Evolutionary conservation across 2,329 filamentous ascomycete genomes (phyloP).

Genomic region (Verticillium tricorpus): DNA sequence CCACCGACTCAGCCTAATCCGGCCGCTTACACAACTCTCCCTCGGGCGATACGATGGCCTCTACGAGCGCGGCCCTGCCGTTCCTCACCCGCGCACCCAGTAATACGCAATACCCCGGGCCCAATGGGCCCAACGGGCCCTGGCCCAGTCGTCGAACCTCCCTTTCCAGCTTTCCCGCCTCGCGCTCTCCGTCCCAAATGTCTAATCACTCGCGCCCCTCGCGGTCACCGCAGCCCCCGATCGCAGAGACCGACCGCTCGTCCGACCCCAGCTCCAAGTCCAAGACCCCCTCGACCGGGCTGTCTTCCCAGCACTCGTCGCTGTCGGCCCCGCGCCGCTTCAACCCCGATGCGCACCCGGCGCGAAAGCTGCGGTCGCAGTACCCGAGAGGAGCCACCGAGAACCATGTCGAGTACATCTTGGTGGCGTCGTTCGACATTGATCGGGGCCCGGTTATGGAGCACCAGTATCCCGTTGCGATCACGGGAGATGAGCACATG

Average conservation of each 20-base stretch:
- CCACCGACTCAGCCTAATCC: background rate
- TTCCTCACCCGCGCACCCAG: slow-evolving; percentile 33
- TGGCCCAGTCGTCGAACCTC: slow-evolving; percentile 45
- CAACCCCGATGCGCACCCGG: slow-evolving; percentile 45
- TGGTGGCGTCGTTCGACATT: slow-evolving; percentile 96
- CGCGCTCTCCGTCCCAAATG: slow-evolving; percentile 54
- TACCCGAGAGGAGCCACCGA: slow-evolving; percentile 71
- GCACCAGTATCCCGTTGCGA: slow-evolving; percentile 91
- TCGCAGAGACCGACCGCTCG: slow-evolving; percentile 48
- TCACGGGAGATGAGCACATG: slow-evolving; percentile 97
- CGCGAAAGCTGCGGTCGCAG: slow-evolving; percentile 63
- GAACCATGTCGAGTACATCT: slow-evolving; percentile 97
- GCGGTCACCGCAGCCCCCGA: slow-evolving; percentile 49
- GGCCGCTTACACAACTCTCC: background rate
- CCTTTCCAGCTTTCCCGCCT: slow-evolving; percentile 60
- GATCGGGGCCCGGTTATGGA: slow-evolving; percentile 97
- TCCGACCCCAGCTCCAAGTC: slow-evolving; percentile 57
- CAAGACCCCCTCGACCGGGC: slow-evolving; percentile 53
- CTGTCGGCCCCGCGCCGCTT: slow-evolving; percentile 47
- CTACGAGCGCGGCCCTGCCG: slow-evolving; percentile 34
- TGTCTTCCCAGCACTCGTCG: slow-evolving; percentile 57
- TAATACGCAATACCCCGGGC: slow-evolving; percentile 18
- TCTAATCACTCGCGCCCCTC: slow-evolving; percentile 49
- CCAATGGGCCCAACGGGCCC: slow-evolving; percentile 9
- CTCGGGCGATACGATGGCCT: slow-evolving; percentile 27